Evolutionary conservation across 495 filamentous ascomycete species (phyloP).

Genomic region (Aspergillus campestris): DNA sequence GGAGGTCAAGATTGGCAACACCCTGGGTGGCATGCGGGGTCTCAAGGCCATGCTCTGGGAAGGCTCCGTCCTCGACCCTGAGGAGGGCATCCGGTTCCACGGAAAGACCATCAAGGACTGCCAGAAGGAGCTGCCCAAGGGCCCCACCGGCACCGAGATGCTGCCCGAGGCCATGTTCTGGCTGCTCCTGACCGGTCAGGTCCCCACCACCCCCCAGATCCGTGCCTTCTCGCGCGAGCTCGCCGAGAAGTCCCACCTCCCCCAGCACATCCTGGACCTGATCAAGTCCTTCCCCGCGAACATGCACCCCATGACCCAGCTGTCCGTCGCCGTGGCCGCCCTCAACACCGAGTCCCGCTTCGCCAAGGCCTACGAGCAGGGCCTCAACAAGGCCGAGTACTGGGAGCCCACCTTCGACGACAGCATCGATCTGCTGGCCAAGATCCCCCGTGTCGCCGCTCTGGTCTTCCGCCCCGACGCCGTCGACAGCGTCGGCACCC

Average conservation of each 20-base stretch:
- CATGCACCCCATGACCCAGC: slow-evolving; percentile 97
- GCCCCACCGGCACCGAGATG: slow-evolving; percentile 93
- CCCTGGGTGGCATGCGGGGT: slow-evolving; percentile 93
- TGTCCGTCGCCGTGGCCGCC: slow-evolving; percentile 86
- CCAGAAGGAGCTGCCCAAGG: slow-evolving; percentile 88
- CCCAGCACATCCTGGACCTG: slow-evolving; percentile 75
- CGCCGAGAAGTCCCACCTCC: slow-evolving; percentile 78
- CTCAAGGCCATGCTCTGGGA: slow-evolving; percentile 99
- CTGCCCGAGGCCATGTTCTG: slow-evolving; percentile 99
- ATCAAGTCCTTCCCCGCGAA: slow-evolving; percentile 81
- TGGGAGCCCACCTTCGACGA: slow-evolving; percentile 99
- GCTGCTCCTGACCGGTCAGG: slow-evolving; percentile 89
- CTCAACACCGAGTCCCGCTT: slow-evolving; percentile 89
- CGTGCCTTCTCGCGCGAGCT: slow-evolving; percentile 76
- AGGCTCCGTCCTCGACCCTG: slow-evolving; percentile 89
- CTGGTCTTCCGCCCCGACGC: slow-evolving; percentile 90
- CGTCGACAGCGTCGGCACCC: slow-evolving; percentile 53
- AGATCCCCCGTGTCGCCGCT: slow-evolving; percentile 92
- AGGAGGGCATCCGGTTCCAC: slow-evolving; percentile 98
- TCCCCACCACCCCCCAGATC: slow-evolving; percentile 73
- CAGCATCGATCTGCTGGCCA: slow-evolving; percentile 85
- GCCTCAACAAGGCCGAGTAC: slow-evolving; percentile 88
- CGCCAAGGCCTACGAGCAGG: slow-evolving; percentile 84
- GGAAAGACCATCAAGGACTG: slow-evolving; percentile 97
- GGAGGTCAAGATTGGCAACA: slow-evolving; percentile 89